Evolutionary conservation across 2,329 filamentous ascomycete genomes (phyloP), one percentile per base, ranked within the genome.

Genomic region (Penicillium polonicum): DNA sequence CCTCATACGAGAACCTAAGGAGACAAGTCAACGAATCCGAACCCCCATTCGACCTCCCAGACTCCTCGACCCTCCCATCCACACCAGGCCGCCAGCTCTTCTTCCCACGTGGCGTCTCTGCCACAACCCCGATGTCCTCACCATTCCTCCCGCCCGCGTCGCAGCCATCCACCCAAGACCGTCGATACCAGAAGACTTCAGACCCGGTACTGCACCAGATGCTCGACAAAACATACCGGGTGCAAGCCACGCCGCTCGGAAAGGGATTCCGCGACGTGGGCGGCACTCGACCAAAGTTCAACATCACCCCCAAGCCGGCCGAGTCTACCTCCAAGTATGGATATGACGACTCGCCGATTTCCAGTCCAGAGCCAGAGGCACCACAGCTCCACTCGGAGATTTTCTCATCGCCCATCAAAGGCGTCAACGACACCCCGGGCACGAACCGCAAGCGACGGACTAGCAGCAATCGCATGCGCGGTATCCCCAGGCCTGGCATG

Each of bases 211-310:
- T 99, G 41, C 93, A 97, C 73, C 90, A 89, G 58, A 82, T 97
- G n/a, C 85, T 96, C 5, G 92, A 97, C 79, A 97, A 95, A 76
- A 97, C 90, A 57, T 99, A 96, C 78, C 90, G 93, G 33, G 83
- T 99, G 25, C 91, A 95, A 74, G 91, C 93, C 6, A 99, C 94
- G 10, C 94, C 94, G 0, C 87, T 94, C 65, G 88, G 86, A 10
- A 78, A 77, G 41, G 77, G 79, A 48, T 69, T 62, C 43, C 58
- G 51, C 36, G 62, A 65, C 43, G 44, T 56, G 5, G 59, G 52
- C 57, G 57, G 61, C 63, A 48, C 68, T 55, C 60, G 69, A 41
- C 65, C 72, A 59, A 72, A 72, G 57, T 72, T 71, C 66, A 66
- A 61, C 23, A 59, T 68, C 35, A 75, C 72, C 0, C 74, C 72